A percentile compares a stretch with the other conserved stretches of the same genome.
phyloP scores from a whole-genome alignment of 2,329 filamentous ascomycete genomes.

The Parasarocladium wereldwijsianum region DNA sequence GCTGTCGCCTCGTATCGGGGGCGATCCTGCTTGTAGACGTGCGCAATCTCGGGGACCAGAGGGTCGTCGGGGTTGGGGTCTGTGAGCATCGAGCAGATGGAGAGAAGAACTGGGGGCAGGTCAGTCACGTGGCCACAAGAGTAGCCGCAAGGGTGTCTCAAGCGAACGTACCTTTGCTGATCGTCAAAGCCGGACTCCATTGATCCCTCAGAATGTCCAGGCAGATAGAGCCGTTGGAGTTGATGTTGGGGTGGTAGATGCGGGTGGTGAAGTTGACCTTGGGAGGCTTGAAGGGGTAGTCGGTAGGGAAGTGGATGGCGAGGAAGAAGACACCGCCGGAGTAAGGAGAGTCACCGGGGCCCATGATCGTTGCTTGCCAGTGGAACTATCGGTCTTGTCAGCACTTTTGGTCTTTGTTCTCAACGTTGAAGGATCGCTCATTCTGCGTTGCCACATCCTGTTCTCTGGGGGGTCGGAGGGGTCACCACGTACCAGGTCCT shows the following conservation, averaged over 20 bases:
- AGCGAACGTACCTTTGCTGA: constrained; percentile 70
- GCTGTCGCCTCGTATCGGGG: constrained; percentile 92
- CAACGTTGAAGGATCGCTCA: too few relatives aligned
- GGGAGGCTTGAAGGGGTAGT: constrained; percentile 99
- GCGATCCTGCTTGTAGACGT: constrained; percentile 99
- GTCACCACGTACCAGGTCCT: constrained; percentile 74
- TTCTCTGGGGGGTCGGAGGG: constrained; percentile 13
- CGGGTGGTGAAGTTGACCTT: constrained; percentile 99
- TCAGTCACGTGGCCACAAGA: constrained; percentile 5
- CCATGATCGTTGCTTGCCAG: constrained; percentile 99
- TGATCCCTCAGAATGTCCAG: constrained; percentile 97
- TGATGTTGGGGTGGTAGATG: constrained; percentile 99
- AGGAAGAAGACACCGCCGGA: constrained; percentile 98
- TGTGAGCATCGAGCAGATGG: constrained; percentile 99
- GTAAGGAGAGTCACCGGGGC: constrained; percentile 93
- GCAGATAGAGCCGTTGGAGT: constrained; percentile 98
- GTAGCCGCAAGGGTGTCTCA: not conserved
- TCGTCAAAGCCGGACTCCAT: constrained; percentile 96
- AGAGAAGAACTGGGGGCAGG: constrained; percentile 60
- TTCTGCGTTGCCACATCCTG: too few relatives aligned
- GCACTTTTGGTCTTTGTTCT: constrained; percentile 4
- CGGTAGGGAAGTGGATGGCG: constrained; percentile 96
- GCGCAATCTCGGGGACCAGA: constrained; percentile 95
- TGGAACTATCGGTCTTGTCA: constrained; percentile 57
- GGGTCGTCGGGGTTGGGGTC: constrained; percentile 99